A percentile compares a stretch with the other conserved stretches of the same genome.
Conservation (phyloP, 495 filamentous ascomycete species). For the Delitschia confertaspora region DNA sequence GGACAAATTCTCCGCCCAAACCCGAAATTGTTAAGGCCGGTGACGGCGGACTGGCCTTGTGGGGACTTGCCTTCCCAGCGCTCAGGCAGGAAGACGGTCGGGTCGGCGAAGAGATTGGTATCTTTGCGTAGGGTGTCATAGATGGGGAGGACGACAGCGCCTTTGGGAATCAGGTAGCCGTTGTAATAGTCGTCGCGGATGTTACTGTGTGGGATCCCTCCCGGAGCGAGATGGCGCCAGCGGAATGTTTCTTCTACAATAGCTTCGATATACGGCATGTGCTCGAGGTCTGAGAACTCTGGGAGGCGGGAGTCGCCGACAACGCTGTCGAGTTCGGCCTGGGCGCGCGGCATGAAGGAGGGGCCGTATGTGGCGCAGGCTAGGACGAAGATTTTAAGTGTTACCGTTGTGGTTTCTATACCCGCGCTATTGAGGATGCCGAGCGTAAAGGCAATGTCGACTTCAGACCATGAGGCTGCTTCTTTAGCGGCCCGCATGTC, state of each 20-base stretch:
- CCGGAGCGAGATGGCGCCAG: neutral
- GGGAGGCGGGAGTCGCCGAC: slow-evolving; percentile 3
- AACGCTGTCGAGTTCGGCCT: slow-evolving; percentile 5
- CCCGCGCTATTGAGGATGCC: slow-evolving; percentile 9
- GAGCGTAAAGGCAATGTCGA: slow-evolving; percentile 3
- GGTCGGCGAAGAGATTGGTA: neutral
- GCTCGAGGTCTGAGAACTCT: slow-evolving; percentile 1
- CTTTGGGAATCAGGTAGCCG: neutral
- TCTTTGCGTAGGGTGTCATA: neutral
- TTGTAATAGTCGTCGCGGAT: neutral
- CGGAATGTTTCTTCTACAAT: neutral
- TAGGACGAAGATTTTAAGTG: neutral
- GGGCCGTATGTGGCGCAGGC: slow-evolving; percentile 6
- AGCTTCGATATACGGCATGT: slow-evolving; percentile 1
- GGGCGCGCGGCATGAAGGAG: neutral
- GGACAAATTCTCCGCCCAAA: neutral
- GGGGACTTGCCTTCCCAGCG: neutral
- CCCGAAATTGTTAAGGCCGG: neutral
- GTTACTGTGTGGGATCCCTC: neutral
- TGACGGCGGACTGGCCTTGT: neutral
- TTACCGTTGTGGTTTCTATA: slow-evolving; percentile 2
- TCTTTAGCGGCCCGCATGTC: slow-evolving; percentile 3
- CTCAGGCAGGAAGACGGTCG: neutral
- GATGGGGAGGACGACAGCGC: neutral
- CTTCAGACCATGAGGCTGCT: neutral